Conservation (phyloP, 2,329 filamentous ascomycete genomes). For the Fusarium sp. region DNA sequence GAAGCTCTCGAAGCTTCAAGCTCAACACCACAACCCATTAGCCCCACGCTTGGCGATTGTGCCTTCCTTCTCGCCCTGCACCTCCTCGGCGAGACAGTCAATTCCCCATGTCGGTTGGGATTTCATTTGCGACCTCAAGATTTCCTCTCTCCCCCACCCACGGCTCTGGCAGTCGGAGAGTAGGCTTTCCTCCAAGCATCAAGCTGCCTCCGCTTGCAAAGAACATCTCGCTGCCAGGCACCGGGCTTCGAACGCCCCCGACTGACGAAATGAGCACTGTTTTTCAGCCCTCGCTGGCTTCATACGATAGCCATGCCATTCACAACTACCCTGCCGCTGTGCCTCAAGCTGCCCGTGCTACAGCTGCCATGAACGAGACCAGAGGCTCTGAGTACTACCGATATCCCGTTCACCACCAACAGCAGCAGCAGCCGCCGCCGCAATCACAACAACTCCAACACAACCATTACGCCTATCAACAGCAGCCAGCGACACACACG, state of each 20-base stretch:
- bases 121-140: slow-evolving; percentile 41
- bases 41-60: slow-evolving; percentile 13
- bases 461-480: slow-evolving; percentile 32
- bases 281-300: slow-evolving; percentile 65
- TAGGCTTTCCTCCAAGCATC: slow-evolving; percentile 34
- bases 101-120: slow-evolving; percentile 51
- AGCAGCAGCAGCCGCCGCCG: slow-evolving; percentile 33
- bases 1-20: slow-evolving; percentile 23
- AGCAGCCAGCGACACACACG: slow-evolving; percentile 26
- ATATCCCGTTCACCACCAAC: slow-evolving; percentile 47
- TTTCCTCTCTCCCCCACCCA: slow-evolving; percentile 43
- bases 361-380: slow-evolving; percentile 54
- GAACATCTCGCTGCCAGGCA: slow-evolving; percentile 41
- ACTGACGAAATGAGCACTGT: slow-evolving; percentile 68
- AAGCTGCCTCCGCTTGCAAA: slow-evolving; percentile 38
- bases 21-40: neutral
- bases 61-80: slow-evolving; percentile 11
- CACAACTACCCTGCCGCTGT: slow-evolving; percentile 57
- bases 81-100: slow-evolving; percentile 13
- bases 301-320: slow-evolving; percentile 64
- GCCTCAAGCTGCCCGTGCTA: slow-evolving; percentile 53
- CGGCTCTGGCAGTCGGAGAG: slow-evolving; percentile 39
- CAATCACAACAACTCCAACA: slow-evolving; percentile 27
- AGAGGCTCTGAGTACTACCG: slow-evolving; percentile 52
- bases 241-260: slow-evolving; percentile 67